These are phyloP conservation scores for Leccinum subrobustum DNA, from an alignment of 1,284 basidiomycete species.

Conservation along the genomic window DNA sequence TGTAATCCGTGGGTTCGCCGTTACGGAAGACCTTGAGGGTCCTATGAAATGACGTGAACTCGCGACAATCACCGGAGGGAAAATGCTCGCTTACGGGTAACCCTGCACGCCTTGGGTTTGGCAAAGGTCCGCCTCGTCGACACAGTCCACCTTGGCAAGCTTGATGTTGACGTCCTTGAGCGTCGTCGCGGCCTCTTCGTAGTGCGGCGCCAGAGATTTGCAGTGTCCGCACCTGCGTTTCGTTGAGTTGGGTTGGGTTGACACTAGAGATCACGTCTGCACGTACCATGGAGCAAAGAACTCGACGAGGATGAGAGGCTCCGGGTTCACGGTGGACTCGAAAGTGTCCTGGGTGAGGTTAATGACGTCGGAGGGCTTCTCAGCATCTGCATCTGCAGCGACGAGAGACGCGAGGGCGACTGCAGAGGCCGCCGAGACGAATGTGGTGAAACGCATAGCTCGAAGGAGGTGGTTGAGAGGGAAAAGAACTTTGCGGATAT, in stretches of 20 bases:
- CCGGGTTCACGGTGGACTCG: slow-evolving; percentile 63
- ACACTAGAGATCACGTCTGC: background rate
- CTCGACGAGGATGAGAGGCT: slow-evolving; percentile 88
- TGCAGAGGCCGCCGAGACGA: slow-evolving; percentile 49
- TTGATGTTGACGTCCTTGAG: slow-evolving; percentile 90
- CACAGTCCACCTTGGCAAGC: slow-evolving; percentile 96
- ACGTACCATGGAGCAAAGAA: slow-evolving; percentile 90
- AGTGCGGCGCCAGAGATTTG: slow-evolving; percentile 90
- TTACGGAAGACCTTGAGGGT: slow-evolving; percentile 91
- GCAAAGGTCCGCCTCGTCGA: slow-evolving; percentile 86
- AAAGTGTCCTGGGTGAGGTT: slow-evolving; percentile 75
- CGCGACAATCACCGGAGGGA: background rate
- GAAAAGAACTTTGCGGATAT: background rate
- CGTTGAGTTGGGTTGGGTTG: background rate
- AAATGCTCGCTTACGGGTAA: slow-evolving; percentile 71
- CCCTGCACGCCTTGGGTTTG: slow-evolving; percentile 83
- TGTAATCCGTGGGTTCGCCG: slow-evolving; percentile 78
- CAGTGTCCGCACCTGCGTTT: slow-evolving; percentile 81
- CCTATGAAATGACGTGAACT: slow-evolving; percentile 34
- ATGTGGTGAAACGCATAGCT: slow-evolving; percentile 63
- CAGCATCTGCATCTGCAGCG: slow-evolving; percentile 54
- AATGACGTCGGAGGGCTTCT: slow-evolving; percentile 76
- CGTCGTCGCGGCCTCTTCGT: slow-evolving; percentile 92
- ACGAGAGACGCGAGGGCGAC: slow-evolving; percentile 57
- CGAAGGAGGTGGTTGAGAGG: slow-evolving; percentile 10